phyloP scores from a whole-genome alignment of 352 stramenopile genomes.

The Thraustochytrium sp. region DNA sequence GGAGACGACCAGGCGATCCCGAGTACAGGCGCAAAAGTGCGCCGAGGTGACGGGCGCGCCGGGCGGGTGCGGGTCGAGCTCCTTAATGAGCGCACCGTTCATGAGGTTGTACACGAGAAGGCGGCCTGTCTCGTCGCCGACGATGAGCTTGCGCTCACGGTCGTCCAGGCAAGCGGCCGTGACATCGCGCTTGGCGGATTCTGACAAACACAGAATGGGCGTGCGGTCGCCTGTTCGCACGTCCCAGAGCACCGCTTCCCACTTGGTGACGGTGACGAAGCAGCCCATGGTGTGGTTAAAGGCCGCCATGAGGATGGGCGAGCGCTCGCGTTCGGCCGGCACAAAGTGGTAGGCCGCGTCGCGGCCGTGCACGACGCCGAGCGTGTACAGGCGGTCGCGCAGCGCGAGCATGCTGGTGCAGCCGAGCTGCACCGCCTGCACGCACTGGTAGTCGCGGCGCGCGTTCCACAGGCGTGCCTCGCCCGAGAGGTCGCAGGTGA shows the following conservation, averaged over 20 bases:
- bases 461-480: constrained; percentile 17
- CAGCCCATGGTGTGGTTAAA: constrained; percentile 34
- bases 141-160: constrained; percentile 66
- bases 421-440: not conserved
- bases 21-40: not conserved
- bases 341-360: not conserved
- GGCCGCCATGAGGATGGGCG: not conserved
- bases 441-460: not conserved
- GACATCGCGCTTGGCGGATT: constrained; percentile 51
- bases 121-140: constrained; percentile 63
- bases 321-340: not conserved
- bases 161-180: constrained; percentile 71
- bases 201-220: not conserved
- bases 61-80: constrained; percentile 7
- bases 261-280: constrained; percentile 25
- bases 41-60: not conserved
- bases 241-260: constrained; percentile 12
- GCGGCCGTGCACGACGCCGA: not conserved
- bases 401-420: not conserved
- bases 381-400: not conserved
- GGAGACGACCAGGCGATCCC: not conserved
- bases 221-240: not conserved
- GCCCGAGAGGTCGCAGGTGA: constrained; percentile 22
- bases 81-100: constrained; percentile 73
- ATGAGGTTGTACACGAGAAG: constrained; percentile 66